Evolutionary conservation across 139 green algal genomes (phyloP).

Genomic region (Yamagishiella unicocca): DNA sequence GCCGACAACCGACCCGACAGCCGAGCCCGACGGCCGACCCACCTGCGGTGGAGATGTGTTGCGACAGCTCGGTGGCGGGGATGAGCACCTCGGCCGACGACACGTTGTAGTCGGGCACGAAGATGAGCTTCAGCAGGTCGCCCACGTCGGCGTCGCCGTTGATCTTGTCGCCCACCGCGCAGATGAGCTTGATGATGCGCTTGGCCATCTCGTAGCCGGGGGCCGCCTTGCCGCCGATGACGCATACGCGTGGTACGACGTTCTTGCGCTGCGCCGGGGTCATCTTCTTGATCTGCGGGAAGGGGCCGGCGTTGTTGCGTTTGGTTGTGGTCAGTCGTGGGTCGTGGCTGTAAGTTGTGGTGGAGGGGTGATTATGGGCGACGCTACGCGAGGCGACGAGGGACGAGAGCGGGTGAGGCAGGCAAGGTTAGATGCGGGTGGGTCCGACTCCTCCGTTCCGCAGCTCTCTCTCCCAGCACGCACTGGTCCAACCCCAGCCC

Average conservation of each 20-base stretch:
- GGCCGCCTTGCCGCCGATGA: constrained; percentile 94
- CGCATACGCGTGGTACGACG: constrained; percentile 79
- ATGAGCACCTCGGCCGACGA: constrained; percentile 71
- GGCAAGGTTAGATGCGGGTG: too few relatives aligned
- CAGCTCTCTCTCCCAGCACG: too few relatives aligned
- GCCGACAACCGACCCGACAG: constrained; percentile 50
- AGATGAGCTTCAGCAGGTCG: constrained; percentile 96
- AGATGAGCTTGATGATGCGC: constrained; percentile 96
- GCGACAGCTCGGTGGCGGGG: constrained; percentile 82
- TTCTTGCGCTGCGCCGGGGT: constrained; percentile 74
- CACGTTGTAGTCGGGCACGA: constrained; percentile 98
- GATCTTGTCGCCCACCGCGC: constrained; percentile 82
- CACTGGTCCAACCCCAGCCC: too few relatives aligned
- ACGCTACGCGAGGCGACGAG: too few relatives aligned
- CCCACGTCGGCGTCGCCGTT: constrained; percentile 97
- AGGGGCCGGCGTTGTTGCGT: background rate
- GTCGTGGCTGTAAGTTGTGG: too few relatives aligned
- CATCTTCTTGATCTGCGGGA: constrained; percentile 84
- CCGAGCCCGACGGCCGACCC: constrained; percentile 58
- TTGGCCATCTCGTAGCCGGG: constrained; percentile 98
- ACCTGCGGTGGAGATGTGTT: constrained; percentile 84
- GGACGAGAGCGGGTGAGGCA: too few relatives aligned
- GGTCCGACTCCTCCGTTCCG: too few relatives aligned
- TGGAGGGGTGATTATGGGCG: too few relatives aligned
- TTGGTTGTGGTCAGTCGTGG: too few relatives aligned